phyloP scores from a whole-genome alignment of 495 filamentous ascomycete genomes.

The Hypomontagnella submonticulosa region DNA sequence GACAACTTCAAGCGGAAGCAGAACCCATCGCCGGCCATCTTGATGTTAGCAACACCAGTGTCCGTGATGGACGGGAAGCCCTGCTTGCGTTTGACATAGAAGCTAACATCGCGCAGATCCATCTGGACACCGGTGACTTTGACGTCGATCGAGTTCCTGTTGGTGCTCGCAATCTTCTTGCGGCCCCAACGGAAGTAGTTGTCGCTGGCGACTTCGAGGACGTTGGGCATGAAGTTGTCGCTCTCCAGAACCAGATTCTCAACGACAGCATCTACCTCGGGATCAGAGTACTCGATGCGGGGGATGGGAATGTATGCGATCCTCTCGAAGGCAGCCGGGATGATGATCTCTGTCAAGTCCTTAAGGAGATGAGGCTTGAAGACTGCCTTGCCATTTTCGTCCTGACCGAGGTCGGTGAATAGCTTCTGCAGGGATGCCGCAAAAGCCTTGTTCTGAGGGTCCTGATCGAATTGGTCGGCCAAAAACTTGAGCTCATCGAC shows the following conservation, averaged over 20 bases:
- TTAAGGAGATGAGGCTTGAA: constrained; percentile 95
- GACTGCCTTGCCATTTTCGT: constrained; percentile 78
- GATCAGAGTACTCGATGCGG: constrained; percentile 91
- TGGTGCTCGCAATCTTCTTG: constrained; percentile 78
- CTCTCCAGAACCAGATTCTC: constrained; percentile 96
- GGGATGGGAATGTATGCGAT: constrained; percentile 93
- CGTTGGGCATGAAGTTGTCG: constrained; percentile 96
- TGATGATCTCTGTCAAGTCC: constrained; percentile 86
- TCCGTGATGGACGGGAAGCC: constrained; percentile 94
- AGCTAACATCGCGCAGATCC: constrained; percentile 88
- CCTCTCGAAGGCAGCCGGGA: constrained; percentile 86
- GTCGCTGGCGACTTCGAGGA: constrained; percentile 88
- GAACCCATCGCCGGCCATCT: constrained; percentile 87
- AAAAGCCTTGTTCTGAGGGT: constrained; percentile 86
- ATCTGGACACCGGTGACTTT: constrained; percentile 90
- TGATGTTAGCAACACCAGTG: constrained; percentile 88
- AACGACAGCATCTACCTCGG: constrained; percentile 83
- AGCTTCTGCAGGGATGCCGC: constrained; percentile 80
- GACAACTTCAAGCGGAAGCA: constrained; percentile 92
- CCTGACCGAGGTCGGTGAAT: constrained; percentile 85
- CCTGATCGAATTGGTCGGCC: constrained; percentile 86
- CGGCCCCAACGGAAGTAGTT: constrained; percentile 97
- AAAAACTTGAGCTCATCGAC: constrained; percentile 91
- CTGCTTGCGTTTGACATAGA: constrained; percentile 95
- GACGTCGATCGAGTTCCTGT: constrained; percentile 83